Conservation (phyloP, 352 stramenopile genomes). For the Globisporangium carolinianum region DNA sequence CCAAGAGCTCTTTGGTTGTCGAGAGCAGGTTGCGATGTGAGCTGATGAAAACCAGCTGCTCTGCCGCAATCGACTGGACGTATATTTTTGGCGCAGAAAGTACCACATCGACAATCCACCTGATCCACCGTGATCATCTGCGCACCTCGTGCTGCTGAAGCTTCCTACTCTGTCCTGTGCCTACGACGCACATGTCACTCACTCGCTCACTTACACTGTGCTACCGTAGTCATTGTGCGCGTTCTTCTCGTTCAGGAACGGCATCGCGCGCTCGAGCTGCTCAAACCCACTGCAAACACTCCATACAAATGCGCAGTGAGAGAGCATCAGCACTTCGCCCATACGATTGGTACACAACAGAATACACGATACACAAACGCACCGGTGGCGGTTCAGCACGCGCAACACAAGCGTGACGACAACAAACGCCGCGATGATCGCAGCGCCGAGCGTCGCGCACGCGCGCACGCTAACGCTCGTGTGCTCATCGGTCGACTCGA, state of each 20-base stretch:
- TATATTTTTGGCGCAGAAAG: background rate
- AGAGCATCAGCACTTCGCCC: background rate
- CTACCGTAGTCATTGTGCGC: slow-evolving; percentile 39
- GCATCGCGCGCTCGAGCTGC: slow-evolving; percentile 23
- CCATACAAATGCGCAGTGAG: background rate
- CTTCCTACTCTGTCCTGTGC: background rate
- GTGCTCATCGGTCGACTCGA: slow-evolving; percentile 32
- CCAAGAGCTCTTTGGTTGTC: background rate
- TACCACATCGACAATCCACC: background rate
- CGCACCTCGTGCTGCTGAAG: background rate
- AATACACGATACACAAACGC: slow-evolving; percentile 6
- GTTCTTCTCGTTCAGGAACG: slow-evolving; percentile 36
- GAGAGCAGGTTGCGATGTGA: background rate
- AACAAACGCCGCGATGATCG: slow-evolving; percentile 54
- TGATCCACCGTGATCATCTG: background rate
- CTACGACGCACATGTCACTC: background rate
- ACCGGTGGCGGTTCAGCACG: slow-evolving; percentile 28
- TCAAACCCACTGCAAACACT: background rate
- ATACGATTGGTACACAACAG: background rate
- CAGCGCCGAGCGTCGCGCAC: slow-evolving; percentile 46
- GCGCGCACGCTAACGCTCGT: slow-evolving; percentile 61
- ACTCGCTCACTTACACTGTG: slow-evolving; percentile 6
- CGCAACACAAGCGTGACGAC: slow-evolving; percentile 35
- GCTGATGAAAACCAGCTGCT: background rate
- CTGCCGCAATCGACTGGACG: background rate